phyloP scores from a whole-genome alignment of 306 rosid genomes.

The Glycyrrhiza uralensis region DNA sequence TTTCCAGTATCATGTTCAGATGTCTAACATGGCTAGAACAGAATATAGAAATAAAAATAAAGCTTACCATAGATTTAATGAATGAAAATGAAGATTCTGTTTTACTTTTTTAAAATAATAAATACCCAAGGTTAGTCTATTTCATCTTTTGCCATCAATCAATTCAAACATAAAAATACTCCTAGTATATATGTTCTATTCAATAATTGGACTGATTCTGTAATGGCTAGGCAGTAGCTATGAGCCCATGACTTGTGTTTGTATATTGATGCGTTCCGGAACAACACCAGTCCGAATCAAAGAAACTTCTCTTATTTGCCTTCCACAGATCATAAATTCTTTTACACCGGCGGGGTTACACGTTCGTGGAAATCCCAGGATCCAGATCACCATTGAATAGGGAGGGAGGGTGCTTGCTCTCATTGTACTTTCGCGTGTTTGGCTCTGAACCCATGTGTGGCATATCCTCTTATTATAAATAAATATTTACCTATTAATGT shows the following conservation, averaged over 20 bases:
- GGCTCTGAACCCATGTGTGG: slow-evolving; percentile 1
- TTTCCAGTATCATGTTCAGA: not conserved
- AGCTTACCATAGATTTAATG: not conserved
- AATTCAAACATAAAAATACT: not conserved
- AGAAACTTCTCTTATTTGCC: not conserved
- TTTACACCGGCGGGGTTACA: slow-evolving; percentile 7
- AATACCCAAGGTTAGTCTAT: not conserved
- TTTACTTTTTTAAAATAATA: not conserved
- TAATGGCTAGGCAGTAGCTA: not conserved
- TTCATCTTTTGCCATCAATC: not conserved
- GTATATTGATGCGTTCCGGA: not conserved
- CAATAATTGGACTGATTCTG: not conserved
- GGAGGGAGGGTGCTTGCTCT: too few relatives aligned
- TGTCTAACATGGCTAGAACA: not conserved
- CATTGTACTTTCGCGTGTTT: not conserved
- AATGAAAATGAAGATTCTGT: not conserved
- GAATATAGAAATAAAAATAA: too few relatives aligned
- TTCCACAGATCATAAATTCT: not conserved
- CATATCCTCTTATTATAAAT: not conserved
- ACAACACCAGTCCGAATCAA: not conserved
- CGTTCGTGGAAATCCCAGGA: slow-evolving; percentile 24
- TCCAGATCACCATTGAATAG: not conserved
- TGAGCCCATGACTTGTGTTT: not conserved
- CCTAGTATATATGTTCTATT: not conserved
- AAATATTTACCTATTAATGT: slow-evolving; percentile 6